A percentile compares a stretch with the other conserved stretches of the same genome.
Conservation (phyloP, 1,139 yeast genomes). For the Pneumocystis canis region DNA sequence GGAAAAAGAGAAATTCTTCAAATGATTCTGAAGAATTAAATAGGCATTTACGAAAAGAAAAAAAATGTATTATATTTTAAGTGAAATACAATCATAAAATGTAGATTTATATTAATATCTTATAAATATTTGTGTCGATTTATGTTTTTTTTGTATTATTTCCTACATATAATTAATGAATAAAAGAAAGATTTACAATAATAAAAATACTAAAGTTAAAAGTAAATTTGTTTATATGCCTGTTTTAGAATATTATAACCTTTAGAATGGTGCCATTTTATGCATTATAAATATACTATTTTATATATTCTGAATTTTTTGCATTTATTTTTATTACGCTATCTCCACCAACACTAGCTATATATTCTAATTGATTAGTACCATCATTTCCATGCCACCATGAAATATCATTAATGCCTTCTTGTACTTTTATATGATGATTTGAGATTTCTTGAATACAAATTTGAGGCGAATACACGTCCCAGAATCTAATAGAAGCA, state of each 20-base stretch:
- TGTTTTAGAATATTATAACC: neutral
- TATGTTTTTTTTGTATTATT: neutral
- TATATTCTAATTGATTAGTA: neutral
- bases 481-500: conserved; percentile 2
- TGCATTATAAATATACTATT: neutral
- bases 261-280: neutral
- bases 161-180: neutral
- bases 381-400: neutral
- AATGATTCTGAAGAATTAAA: neutral
- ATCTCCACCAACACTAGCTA: conserved; percentile 1
- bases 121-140: neutral
- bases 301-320: neutral
- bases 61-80: neutral
- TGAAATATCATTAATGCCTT: neutral
- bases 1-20: neutral
- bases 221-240: neutral
- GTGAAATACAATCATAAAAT: neutral
- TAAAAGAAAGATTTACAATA: neutral
- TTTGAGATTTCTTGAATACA: conserved; percentile 2
- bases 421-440: neutral
- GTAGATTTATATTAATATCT: neutral
- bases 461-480: neutral
- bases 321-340: neutral
- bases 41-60: neutral
- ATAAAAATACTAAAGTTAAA: neutral